Base-by-base conservation (phyloP, 1,139 yeast genomes). In the Scheffersomyces parashehatae region DNA sequence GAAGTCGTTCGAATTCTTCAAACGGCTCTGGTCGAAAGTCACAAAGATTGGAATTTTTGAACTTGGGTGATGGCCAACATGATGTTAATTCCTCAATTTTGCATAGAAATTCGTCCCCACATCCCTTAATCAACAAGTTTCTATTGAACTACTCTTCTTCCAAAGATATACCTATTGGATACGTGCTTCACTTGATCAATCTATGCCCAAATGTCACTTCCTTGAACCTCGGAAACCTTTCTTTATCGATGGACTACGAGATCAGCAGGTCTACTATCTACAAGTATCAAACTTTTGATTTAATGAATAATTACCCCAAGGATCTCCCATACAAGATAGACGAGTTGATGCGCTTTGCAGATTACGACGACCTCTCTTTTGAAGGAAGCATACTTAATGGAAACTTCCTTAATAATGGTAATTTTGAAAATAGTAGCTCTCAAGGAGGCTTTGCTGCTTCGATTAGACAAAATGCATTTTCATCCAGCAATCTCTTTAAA, bases 151-250 rank as follows among this genome's bases (percentile, higher is more conserved):
- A 83, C 56, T 74, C 86, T 2, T 68, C 75, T 16, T 74, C 82
- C 13, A 79, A 74, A 52, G 95, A 86, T 60, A 55, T 86, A 4
- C 95, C 95, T 0, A 66, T 83, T 38, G 95, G 93, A 0, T 79
- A 81, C 53, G 55, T 85, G 6, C 58, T 85, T 28, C 89, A 84
- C 59, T 56, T 85, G 37, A 58, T 86, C 34, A 73, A 73, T 34
- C 62, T 77, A 32, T 85, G 95, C 55, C 81, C 81, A 6, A 82
- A 83, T 50, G 54, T 85, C 35, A 62, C 57, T 8, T 56, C 64
- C 7, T 53, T 85, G 16, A 70, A 84, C 51, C 58, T 86, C 15
- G 81, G 79, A n/a, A 75, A 75, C 40, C 52, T 85, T 15, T 73
- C 81, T 1, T 59, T 85, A 13, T 81, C 84, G 12, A 64, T 70